phyloP scores from a whole-genome alignment of 2,329 filamentous ascomycete genomes.

The Xenoacremonium recifei region DNA sequence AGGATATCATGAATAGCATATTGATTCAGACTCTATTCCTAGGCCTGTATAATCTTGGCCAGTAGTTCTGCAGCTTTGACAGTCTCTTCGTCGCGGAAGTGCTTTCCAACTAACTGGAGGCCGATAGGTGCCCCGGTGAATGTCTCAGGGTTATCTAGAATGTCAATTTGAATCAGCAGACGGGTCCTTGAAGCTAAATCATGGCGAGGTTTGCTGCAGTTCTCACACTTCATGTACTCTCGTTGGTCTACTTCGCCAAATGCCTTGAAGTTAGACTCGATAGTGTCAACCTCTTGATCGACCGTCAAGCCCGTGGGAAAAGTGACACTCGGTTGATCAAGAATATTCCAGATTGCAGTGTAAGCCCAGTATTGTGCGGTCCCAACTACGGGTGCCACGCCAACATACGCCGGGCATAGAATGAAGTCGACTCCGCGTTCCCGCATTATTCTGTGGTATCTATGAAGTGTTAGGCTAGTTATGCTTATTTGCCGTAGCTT shows the following conservation, averaged over 20 bases:
- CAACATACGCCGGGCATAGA: conserved; percentile 25
- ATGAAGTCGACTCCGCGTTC: conserved; percentile 25
- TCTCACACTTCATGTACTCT: no score
- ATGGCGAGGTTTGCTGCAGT: no score
- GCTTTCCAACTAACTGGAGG: conserved; percentile 23
- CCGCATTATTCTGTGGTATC: conserved; percentile 13
- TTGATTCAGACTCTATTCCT: no score
- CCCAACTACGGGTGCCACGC: conserved; percentile 16
- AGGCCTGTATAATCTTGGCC: conserved; percentile 8
- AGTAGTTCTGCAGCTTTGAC: conserved; percentile 12
- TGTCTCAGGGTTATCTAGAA: conserved; percentile 2
- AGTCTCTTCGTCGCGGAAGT: conserved; percentile 19
- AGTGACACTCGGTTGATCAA: conserved; percentile 26
- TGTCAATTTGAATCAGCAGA: no score
- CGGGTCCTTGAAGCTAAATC: no score
- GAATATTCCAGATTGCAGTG: conserved; percentile 31
- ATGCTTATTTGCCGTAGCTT: no score
- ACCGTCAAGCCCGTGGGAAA: conserved; percentile 24
- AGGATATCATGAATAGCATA: no score
- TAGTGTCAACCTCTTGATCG: conserved; percentile 5
- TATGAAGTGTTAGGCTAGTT: not conserved
- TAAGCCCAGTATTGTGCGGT: conserved; percentile 26
- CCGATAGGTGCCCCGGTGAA: conserved; percentile 15
- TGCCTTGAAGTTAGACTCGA: conserved; percentile 4
- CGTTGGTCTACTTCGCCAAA: conserved; percentile 7